Evolutionary conservation across 495 filamentous ascomycete species (phyloP), one percentile per base, ranked within the genome.

Genomic region (Darksidea phi): DNA sequence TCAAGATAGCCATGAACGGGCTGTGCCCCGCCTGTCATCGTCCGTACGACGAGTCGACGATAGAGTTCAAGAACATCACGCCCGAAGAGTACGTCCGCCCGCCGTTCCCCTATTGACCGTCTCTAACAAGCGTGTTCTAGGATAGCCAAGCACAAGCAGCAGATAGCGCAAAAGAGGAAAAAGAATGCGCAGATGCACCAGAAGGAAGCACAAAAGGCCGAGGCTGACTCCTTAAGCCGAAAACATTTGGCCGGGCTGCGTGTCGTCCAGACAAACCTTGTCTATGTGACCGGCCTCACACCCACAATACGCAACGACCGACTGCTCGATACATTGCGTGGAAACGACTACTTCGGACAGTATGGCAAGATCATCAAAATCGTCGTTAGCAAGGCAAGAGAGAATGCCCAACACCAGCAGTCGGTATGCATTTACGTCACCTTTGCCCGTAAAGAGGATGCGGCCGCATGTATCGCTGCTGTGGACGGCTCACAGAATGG

Each of bases 341-440:
- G 90, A 43, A 80, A 82, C 47, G 86, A 95, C 62, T 99, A 97
- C 71, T 99, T 99, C 70, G 95, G 95, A 4, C 95, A 97, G 71
- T 99, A 99, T 72, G 95, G 95, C 63, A 93, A 94, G 70, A 99
- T 99, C 63, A 85, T 94, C 65, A 99, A 99, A 71, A 97, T 99
- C 38, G 95, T 96, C 46, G 95, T 99, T 54, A 97, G 92, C 77
- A 97, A 96, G 72, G 85, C 91, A 1, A 92, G 92, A 72, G 83
- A 85, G 11, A 84, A 85, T 54, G 81, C 85, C 13, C 84, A 87
- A 61, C 84, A 85, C 20, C 80, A 82, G 54, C 88, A 90, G 61
- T 90, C 91, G 0, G 88, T 97, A 6, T 95, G 95, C 32, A 90
- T 99, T 50, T 97, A 99, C 69, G 94, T 99, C 34, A 99, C 95